A percentile compares a stretch with the other conserved stretches of the same genome.
phyloP scores from a whole-genome alignment of 495 filamentous ascomycete genomes.

The Saxophila tyrrhenica region DNA sequence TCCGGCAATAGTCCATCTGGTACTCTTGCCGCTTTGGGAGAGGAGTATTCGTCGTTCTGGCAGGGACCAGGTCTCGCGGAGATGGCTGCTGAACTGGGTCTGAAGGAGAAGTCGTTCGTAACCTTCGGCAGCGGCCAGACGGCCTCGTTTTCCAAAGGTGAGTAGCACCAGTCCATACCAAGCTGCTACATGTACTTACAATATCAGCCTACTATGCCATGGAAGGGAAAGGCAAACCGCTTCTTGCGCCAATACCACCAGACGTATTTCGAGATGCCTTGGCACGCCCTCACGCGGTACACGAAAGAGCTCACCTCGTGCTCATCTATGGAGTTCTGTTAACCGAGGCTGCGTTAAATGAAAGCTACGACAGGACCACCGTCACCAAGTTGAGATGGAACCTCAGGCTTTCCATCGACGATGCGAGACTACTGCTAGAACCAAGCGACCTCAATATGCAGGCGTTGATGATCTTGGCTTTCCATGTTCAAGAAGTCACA shows the following conservation, averaged over 20 bases:
- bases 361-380: neutral
- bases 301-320: conserved; percentile 10
- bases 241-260: neutral
- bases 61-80: neutral
- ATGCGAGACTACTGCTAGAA: conserved; percentile 8
- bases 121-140: neutral
- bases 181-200: too few relatives aligned
- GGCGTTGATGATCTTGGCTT: conserved; percentile 7
- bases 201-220: neutral
- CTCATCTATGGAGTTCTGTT: conserved; percentile 8
- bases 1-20: neutral
- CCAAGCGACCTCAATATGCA: conserved; percentile 12
- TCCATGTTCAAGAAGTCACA: conserved; percentile 2
- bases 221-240: neutral
- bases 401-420: conserved; percentile 13
- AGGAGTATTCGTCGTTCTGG: neutral
- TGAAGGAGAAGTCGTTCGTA: neutral
- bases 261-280: neutral
- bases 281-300: neutral
- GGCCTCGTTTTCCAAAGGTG: neutral
- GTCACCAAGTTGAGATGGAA: conserved; percentile 1
- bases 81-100: neutral
- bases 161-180: neutral
- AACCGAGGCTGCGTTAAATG: neutral
- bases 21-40: neutral